Evolutionary conservation across 176 grass and related monocot species (phyloP).

Genomic region (Tuctoria greenei): DNA sequence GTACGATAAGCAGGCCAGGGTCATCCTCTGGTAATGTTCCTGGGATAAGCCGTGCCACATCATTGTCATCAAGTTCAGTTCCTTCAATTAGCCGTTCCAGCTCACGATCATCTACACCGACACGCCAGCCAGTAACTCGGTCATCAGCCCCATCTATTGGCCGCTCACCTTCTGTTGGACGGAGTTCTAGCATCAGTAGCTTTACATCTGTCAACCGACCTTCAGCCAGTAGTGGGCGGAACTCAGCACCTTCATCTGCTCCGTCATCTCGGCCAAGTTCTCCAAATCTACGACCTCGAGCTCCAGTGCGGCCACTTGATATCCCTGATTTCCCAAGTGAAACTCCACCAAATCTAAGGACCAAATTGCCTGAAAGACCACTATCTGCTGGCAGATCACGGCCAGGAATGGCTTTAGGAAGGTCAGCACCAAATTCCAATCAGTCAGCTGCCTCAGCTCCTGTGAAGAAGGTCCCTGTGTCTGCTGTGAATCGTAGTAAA

Average conservation of each 20-base stretch:
- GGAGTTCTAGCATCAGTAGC: conserved; percentile 42
- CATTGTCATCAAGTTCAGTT: conserved; percentile 44
- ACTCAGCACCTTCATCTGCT: conserved; percentile 71
- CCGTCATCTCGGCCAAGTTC: conserved; percentile 82
- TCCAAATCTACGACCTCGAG: conserved; percentile 58
- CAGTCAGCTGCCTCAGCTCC: conserved; percentile 38
- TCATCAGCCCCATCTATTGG: conserved; percentile 46
- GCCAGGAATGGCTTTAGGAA: conserved; percentile 70
- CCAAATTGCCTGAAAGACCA: conserved; percentile 89
- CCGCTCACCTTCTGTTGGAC: conserved; percentile 70
- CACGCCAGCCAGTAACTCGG: conserved; percentile 52
- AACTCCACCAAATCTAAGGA: conserved; percentile 83
- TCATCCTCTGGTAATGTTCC: conserved; percentile 45
- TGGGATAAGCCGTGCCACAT: conserved; percentile 45
- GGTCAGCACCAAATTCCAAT: conserved; percentile 58
- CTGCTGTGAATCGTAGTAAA: conserved; percentile 71
- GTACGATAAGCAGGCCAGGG: conserved; percentile 27
- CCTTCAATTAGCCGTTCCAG: conserved; percentile 56
- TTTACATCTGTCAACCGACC: conserved; percentile 49
- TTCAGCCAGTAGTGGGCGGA: conserved; percentile 51
- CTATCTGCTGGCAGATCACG: conserved; percentile 78
- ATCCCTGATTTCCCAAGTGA: conserved; percentile 90
- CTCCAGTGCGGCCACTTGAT: conserved; percentile 80
- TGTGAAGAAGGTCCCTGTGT: conserved; percentile 55
- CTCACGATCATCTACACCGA: conserved; percentile 80